A percentile compares a stretch with the other conserved stretches of the same genome.
phyloP scores from a whole-genome alignment of 2,329 filamentous ascomycete species.

The Colletotrichum lindemuthianum region DNA sequence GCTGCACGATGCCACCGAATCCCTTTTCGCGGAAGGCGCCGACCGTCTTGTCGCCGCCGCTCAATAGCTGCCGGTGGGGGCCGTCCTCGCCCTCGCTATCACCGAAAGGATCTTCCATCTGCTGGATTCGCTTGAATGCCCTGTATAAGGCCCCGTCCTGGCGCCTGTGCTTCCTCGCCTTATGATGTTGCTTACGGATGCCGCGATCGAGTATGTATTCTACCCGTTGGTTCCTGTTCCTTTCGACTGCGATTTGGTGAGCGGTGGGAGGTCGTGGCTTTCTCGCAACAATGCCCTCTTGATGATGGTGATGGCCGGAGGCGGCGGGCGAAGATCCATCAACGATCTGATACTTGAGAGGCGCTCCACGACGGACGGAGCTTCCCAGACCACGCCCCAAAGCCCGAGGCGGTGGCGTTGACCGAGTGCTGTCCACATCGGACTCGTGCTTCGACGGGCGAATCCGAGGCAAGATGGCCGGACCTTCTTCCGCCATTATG shows the following conservation, averaged over 20 bases:
- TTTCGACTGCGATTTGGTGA: conserved; percentile 83
- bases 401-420: conserved; percentile 52
- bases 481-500: conserved; percentile 60
- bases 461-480: conserved; percentile 70
- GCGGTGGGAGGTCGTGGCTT: conserved; percentile 81
- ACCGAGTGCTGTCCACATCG: conserved; percentile 56
- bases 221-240: conserved; percentile 81
- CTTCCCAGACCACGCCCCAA: conserved; percentile 41
- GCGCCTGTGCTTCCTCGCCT: conserved; percentile 68
- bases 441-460: conserved; percentile 70
- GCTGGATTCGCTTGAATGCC: conserved; percentile 71
- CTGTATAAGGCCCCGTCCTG: conserved; percentile 74
- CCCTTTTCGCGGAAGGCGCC: conserved; percentile 64
- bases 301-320: conserved; percentile 56
- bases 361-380: conserved; percentile 53
- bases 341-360: conserved; percentile 68
- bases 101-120: conserved; percentile 64
- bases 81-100: conserved; percentile 71
- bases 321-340: conserved; percentile 70
- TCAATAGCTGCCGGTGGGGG: conserved; percentile 45
- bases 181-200: conserved; percentile 72
- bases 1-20: conserved; percentile 71
- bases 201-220: conserved; percentile 84
- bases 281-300: conserved; percentile 65
- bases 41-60: conserved; percentile 43